These are phyloP conservation scores for Chrysoporthe austroafricana DNA, from an alignment of 2,329 filamentous ascomycete species.

Conservation along the genomic window DNA sequence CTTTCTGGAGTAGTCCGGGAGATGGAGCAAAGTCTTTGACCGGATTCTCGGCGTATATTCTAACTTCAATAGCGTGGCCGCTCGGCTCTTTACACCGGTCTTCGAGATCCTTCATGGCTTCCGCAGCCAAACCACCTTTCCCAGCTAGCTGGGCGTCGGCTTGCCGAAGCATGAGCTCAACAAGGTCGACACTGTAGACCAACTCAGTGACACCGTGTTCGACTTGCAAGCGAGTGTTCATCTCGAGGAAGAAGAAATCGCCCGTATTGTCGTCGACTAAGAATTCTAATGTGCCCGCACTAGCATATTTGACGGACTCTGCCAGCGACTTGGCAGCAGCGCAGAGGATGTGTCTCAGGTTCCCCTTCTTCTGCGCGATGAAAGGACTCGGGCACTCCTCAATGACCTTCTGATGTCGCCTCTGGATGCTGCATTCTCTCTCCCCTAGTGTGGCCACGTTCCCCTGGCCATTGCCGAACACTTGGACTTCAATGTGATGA, in stretches of 20 bases:
- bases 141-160: slow-evolving; percentile 27
- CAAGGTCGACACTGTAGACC: slow-evolving; percentile 74
- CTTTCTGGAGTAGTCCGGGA: too few relatives aligned
- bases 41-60: too few relatives aligned
- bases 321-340: slow-evolving; percentile 43
- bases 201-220: slow-evolving; percentile 81
- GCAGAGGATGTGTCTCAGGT: too few relatives aligned
- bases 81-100: too few relatives aligned
- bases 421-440: slow-evolving; percentile 69
- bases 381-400: slow-evolving; percentile 61
- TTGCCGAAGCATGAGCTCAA: slow-evolving; percentile 53
- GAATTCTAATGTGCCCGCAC: slow-evolving; percentile 47
- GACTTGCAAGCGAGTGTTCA: slow-evolving; percentile 70
- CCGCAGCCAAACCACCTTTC: too few relatives aligned
- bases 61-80: too few relatives aligned
- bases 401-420: slow-evolving; percentile 71
- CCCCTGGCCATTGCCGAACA: slow-evolving; percentile 58
- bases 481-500: slow-evolving; percentile 70
- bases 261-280: slow-evolving; percentile 65
- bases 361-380: too few relatives aligned
- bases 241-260: slow-evolving; percentile 61
- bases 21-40: too few relatives aligned
- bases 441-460: slow-evolving; percentile 53
- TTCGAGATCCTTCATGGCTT: too few relatives aligned
- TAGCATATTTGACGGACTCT: slow-evolving; percentile 50